Conservation (phyloP, 768 basidiomycete species). For the Suillus fuscotomentosus region DNA sequence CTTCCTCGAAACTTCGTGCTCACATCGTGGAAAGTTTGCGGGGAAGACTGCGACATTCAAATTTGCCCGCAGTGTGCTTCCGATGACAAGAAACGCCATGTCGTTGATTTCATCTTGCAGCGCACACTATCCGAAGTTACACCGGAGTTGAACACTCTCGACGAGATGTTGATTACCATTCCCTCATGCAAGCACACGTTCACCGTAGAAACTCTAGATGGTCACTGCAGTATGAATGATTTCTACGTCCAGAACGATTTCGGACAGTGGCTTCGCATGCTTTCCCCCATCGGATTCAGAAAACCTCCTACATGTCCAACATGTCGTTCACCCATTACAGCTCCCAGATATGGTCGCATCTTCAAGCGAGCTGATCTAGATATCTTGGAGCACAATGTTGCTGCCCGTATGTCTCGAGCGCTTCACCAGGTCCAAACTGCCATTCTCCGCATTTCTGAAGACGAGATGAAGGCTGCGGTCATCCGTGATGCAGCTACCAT, state of each 20-base stretch:
- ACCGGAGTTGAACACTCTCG: slow-evolving; percentile 35
- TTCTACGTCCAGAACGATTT: slow-evolving; percentile 43
- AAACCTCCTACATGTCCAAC: slow-evolving; percentile 58
- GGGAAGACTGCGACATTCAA: slow-evolving; percentile 59
- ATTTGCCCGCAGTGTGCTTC: slow-evolving; percentile 52
- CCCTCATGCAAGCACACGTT: slow-evolving; percentile 63
- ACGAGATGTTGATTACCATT: slow-evolving; percentile 59
- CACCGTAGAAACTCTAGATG: slow-evolving; percentile 72
- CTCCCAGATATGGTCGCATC: slow-evolving; percentile 58
- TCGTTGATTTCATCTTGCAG: slow-evolving; percentile 62
- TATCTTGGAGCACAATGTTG: slow-evolving; percentile 63
- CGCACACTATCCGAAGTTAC: slow-evolving; percentile 50
- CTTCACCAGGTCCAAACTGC: slow-evolving; percentile 32
- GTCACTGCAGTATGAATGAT: slow-evolving; percentile 46
- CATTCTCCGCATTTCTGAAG: slow-evolving; percentile 29
- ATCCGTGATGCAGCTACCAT: slow-evolving; percentile 11
- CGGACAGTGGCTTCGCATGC: slow-evolving; percentile 44
- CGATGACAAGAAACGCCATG: slow-evolving; percentile 31
- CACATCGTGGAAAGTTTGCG: slow-evolving; percentile 48
- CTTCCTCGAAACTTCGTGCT: slow-evolving; percentile 2
- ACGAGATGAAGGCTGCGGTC: slow-evolving; percentile 16
- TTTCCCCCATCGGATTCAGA: slow-evolving; percentile 38
- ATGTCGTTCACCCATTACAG: slow-evolving; percentile 56
- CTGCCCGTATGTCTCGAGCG: slow-evolving; percentile 45
- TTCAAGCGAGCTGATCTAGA: slow-evolving; percentile 64